A percentile compares a stretch with the other conserved stretches of the same genome.
Evolutionary conservation across 345 rosid species (phyloP).

Genomic region (Pistacia integerrima): DNA sequence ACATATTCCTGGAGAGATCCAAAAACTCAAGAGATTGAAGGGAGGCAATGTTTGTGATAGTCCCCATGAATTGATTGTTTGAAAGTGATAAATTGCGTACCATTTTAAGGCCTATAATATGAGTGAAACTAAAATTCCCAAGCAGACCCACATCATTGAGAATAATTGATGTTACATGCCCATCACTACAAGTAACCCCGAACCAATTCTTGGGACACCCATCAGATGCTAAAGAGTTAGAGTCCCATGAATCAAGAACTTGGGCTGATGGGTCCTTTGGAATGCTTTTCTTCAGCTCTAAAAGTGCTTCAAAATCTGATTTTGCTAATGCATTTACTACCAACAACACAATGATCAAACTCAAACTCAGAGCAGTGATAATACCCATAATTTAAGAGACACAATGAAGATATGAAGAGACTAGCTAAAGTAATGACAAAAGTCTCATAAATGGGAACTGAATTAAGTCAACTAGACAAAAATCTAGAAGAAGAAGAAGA

Average conservation of each 20-base stretch:
- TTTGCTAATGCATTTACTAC: slow-evolving; percentile 44
- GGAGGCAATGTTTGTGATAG: slow-evolving; percentile 61
- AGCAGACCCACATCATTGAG: slow-evolving; percentile 60
- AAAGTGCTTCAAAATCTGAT: slow-evolving; percentile 73
- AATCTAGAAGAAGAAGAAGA: background rate
- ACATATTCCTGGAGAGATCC: slow-evolving; percentile 61
- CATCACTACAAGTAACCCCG: slow-evolving; percentile 65
- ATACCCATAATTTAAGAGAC: slow-evolving; percentile 4
- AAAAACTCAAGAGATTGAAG: slow-evolving; percentile 52
- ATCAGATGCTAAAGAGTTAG: slow-evolving; percentile 60
- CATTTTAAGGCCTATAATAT: slow-evolving; percentile 50
- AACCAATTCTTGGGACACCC: slow-evolving; percentile 77
- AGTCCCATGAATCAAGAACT: slow-evolving; percentile 67
- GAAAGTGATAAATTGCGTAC: slow-evolving; percentile 69
- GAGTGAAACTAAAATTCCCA: slow-evolving; percentile 72
- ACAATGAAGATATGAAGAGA: background rate
- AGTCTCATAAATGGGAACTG: background rate
- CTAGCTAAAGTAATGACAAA: background rate
- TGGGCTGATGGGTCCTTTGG: slow-evolving; percentile 58
- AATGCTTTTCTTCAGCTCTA: slow-evolving; percentile 73
- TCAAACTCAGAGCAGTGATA: slow-evolving; percentile 42
- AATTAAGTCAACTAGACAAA: background rate
- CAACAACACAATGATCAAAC: slow-evolving; percentile 46
- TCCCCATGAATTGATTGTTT: slow-evolving; percentile 62
- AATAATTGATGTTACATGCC: slow-evolving; percentile 59